Evolutionary conservation across 2,329 filamentous ascomycete genomes (phyloP), one percentile per base, ranked within the genome.

Genomic region (Trichocomaceae sp.): DNA sequence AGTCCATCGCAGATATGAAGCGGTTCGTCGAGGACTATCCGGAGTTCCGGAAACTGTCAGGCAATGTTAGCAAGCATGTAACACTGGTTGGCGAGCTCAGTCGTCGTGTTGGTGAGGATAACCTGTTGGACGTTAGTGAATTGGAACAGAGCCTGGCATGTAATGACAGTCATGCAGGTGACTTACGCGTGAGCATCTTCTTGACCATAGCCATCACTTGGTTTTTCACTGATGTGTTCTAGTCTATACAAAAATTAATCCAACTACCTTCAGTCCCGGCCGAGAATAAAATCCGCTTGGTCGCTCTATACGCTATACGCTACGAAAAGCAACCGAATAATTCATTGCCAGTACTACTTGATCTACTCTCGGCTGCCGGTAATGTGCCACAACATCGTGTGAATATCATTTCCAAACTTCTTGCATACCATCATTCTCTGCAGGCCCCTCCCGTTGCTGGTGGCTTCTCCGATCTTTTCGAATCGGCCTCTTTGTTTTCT

Each of bases 11-110:
- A 54, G 93, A 99, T 69, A 99, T 99, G 95, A 99, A 99, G 72
- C 88, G 91, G 44, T 99, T 99, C 64, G 95, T 99, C 54, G 93
- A 99, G 71, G 93, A 99, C 66, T 99, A 97, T 67, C 93, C 93
- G 2, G 93, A 99, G 69, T 99, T 99, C 71, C 85, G 93, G 56
- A 95, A 96, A 66, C 82, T 99, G 1, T 96, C 93, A 1, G 91
- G 93, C 37, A 99, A 99, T 63, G 93, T 99, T 52, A 97, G 91
- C 75, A 99, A 99, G 69, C 93, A 99, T 68, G 95, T 99, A 55
- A 96, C 93, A 0, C 77, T 99, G 20, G 93, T 99, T 20, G 90
- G 90, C 0, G 95, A 99, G 68, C 79, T 99, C 41, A 96, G 90
- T 69, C 82, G 92, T 55, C 83, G 88, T 54, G 91, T 99, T 13